Conservation (phyloP, 345 rosid genomes). For the Citrus mangshanensis region DNA sequence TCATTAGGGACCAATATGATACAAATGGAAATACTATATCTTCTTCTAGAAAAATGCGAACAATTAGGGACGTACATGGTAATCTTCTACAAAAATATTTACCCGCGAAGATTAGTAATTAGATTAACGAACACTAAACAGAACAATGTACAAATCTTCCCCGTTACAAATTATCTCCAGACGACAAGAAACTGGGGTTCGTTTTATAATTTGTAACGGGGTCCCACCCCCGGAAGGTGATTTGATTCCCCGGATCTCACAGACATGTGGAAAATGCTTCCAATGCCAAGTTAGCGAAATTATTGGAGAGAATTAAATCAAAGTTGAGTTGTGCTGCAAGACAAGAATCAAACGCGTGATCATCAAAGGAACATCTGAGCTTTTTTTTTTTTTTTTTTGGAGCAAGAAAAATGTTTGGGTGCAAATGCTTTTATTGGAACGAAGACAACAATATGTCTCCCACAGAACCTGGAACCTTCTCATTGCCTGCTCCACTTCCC, state of each 20-base stretch:
- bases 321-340: neutral
- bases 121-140: neutral
- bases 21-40: neutral
- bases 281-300: neutral
- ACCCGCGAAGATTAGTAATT: neutral
- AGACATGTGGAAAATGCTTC: neutral
- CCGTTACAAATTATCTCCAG: too few species aligned
- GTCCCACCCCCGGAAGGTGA: neutral
- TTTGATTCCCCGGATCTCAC: neutral
- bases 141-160: neutral
- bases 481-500: constrained; percentile 67
- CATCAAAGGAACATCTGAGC: neutral
- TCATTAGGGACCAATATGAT: neutral
- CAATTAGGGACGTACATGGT: neutral
- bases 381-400: neutral
- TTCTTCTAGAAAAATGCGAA: neutral
- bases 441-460: constrained; percentile 20
- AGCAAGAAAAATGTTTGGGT: constrained; percentile 39
- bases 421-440: constrained; percentile 54
- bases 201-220: neutral
- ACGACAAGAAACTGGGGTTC: neutral
- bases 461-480: constrained; percentile 44
- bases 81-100: neutral
- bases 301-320: neutral
- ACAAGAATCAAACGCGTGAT: neutral